Evolutionary conservation across 2,329 filamentous ascomycete genomes (phyloP).

Genomic region (Sordariomycetes sp.): DNA sequence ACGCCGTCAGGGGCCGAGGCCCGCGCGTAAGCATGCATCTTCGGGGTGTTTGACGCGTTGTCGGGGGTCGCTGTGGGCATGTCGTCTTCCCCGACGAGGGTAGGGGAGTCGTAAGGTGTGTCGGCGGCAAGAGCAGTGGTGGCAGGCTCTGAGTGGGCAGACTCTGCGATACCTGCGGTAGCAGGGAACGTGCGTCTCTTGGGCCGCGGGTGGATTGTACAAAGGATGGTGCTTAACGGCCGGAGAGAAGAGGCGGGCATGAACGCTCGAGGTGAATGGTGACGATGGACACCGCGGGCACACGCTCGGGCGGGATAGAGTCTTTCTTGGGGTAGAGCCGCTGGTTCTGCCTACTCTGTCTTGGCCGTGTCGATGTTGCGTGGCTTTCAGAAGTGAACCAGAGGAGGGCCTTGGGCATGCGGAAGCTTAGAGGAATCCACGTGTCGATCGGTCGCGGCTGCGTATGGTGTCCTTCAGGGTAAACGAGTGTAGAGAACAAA

Average conservation of each 20-base stretch:
- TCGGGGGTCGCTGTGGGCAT: slow-evolving; percentile 2
- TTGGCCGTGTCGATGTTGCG: not conserved
- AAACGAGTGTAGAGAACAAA: not conserved
- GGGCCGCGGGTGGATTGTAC: slow-evolving; percentile 1
- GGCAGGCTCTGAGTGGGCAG: slow-evolving; percentile 1
- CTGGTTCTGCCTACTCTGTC: not conserved
- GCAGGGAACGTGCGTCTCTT: not conserved
- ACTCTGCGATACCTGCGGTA: not conserved
- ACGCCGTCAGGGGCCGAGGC: slow-evolving; percentile 2
- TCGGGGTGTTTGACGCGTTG: not conserved
- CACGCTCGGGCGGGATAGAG: not conserved
- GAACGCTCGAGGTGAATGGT: not conserved
- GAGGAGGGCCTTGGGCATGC: not conserved
- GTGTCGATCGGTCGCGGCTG: not conserved
- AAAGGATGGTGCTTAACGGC: slow-evolving; percentile 3
- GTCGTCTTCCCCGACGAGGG: not conserved
- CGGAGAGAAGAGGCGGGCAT: not conserved
- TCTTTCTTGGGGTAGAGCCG: not conserved
- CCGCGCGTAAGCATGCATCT: slow-evolving; percentile 5
- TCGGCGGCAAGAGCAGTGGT: not conserved
- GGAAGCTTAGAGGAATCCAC: not conserved
- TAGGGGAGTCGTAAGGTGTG: not conserved
- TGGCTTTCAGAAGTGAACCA: not conserved
- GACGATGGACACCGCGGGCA: not conserved
- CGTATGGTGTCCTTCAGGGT: not conserved